Evolutionary conservation across 2,329 filamentous ascomycete species (phyloP).

Genomic region (Periconia sp.): DNA sequence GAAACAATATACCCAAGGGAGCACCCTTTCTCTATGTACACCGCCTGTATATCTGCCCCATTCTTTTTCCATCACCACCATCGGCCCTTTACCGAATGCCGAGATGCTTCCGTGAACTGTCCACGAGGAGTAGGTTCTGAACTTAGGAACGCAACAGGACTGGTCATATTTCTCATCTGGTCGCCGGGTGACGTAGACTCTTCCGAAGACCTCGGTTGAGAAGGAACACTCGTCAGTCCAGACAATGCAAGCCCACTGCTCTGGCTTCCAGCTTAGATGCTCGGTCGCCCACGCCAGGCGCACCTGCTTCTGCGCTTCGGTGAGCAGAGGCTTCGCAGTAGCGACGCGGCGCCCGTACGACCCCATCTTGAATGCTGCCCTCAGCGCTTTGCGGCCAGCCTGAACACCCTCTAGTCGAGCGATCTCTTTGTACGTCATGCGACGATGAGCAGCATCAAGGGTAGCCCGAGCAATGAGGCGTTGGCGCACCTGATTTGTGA

Average conservation of each 20-base stretch:
- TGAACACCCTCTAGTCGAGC: conserved; percentile 11
- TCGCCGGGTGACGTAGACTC: conserved; percentile 11
- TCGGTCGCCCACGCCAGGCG: conserved; percentile 10
- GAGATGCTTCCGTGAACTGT: conserved; percentile 14
- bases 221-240: conserved; percentile 15
- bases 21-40: conserved; percentile 8
- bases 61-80: conserved; percentile 11
- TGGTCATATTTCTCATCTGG: conserved; percentile 13
- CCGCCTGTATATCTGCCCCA: conserved; percentile 7
- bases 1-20: conserved; percentile 11
- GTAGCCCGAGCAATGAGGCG: conserved; percentile 9
- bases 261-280: conserved; percentile 7
- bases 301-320: conserved; percentile 8
- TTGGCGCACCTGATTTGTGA: neutral
- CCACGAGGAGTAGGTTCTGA: conserved; percentile 13
- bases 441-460: conserved; percentile 4
- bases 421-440: conserved; percentile 6
- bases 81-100: conserved; percentile 9
- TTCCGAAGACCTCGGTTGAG: conserved; percentile 6
- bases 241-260: conserved; percentile 11
- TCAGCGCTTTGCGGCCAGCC: conserved; percentile 9
- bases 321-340: conserved; percentile 14
- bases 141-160: conserved; percentile 15
- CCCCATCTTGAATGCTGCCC: conserved; percentile 12
- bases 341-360: conserved; percentile 7